Conservation (phyloP, 805 yeast genomes). For the Candida awuae region DNA sequence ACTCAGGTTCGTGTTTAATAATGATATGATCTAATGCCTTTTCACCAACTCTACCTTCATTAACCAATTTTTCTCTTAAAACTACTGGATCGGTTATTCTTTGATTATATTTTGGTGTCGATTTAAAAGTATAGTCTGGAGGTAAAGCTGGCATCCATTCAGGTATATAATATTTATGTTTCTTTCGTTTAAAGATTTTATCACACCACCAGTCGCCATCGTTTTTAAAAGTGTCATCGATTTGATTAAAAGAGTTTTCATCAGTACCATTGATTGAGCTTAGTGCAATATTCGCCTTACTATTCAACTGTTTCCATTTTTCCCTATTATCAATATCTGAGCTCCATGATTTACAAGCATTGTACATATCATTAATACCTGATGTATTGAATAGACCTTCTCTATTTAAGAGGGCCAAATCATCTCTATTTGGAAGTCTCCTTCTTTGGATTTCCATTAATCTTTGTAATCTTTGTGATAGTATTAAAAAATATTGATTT, state of each 20-base stretch:
- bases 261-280: conserved; percentile 1
- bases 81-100: conserved; percentile 61
- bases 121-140: conserved; percentile 85
- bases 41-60: conserved; percentile 77
- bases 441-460: conserved; percentile 56
- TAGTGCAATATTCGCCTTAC: conserved; percentile 3
- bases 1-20: not conserved
- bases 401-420: conserved; percentile 38
- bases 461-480: conserved; percentile 38
- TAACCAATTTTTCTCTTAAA: conserved; percentile 63
- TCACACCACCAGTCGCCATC: conserved; percentile 11
- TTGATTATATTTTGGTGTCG: conserved; percentile 61
- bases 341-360: conserved; percentile 26
- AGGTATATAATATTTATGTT: conserved; percentile 45
- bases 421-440: conserved; percentile 43
- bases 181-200: conserved; percentile 9
- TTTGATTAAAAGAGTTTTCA: conserved; percentile 4
- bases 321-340: conserved; percentile 11
- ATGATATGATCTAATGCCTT: conserved; percentile 58
- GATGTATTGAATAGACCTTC: conserved; percentile 34
- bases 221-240: conserved; percentile 7
- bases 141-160: conserved; percentile 82
- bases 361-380: conserved; percentile 29
- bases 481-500: conserved; percentile 29
- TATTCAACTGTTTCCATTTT: conserved; percentile 6